Evolutionary conservation across 768 basidiomycete species (phyloP).

Genomic region (Hygrophorus pudorinus): DNA sequence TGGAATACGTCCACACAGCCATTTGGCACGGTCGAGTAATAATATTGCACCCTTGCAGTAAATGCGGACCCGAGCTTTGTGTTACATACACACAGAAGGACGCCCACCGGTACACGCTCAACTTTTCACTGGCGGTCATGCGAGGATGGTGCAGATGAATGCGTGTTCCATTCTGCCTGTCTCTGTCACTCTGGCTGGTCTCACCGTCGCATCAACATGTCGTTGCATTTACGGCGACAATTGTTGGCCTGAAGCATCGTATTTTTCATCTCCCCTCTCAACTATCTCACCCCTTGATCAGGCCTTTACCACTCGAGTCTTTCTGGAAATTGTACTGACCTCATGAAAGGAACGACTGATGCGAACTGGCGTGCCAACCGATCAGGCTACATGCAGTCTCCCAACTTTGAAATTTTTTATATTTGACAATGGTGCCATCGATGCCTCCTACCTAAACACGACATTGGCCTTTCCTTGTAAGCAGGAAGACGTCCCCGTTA

Average conservation of each 20-base stretch:
- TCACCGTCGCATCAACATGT: slow-evolving; percentile 13
- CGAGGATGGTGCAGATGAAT: too few relatives aligned
- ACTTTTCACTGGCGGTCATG: too few relatives aligned
- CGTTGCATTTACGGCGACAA: slow-evolving; percentile 29
- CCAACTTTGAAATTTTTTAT: slow-evolving; percentile 23
- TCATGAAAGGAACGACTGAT: slow-evolving; percentile 18
- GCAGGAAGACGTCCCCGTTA: slow-evolving; percentile 33
- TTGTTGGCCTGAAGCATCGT: slow-evolving; percentile 32
- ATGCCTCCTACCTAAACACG: slow-evolving; percentile 41
- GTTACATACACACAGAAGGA: too few relatives aligned
- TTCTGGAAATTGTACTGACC: slow-evolving; percentile 28
- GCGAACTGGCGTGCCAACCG: slow-evolving; percentile 31
- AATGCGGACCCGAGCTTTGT: too few relatives aligned
- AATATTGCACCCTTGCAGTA: too few relatives aligned
- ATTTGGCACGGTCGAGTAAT: too few relatives aligned
- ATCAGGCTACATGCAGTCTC: slow-evolving; percentile 28
- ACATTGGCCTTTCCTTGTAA: slow-evolving; percentile 27
- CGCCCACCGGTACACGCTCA: too few relatives aligned
- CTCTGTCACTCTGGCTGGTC: too few relatives aligned
- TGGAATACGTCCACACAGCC: too few relatives aligned
- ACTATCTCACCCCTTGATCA: slow-evolving; percentile 34
- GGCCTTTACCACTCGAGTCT: slow-evolving; percentile 29
- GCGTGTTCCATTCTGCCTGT: too few relatives aligned
- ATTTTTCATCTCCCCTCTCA: slow-evolving; percentile 24
- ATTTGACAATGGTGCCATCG: slow-evolving; percentile 37